phyloP scores from a whole-genome alignment of 2,329 filamentous ascomycete genomes.

The Sporothrix luriei region DNA sequence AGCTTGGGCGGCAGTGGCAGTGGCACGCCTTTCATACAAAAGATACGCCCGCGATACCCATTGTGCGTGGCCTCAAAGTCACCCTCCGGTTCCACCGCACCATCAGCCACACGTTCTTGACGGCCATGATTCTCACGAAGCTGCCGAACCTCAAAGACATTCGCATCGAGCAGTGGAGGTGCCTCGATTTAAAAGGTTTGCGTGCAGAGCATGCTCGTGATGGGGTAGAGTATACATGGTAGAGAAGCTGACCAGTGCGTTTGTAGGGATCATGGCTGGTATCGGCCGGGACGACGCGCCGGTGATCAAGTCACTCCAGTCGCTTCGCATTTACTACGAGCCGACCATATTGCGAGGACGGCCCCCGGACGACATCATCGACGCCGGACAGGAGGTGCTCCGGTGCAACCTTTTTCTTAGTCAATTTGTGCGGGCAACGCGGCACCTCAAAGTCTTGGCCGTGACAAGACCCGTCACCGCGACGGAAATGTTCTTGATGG shows the following conservation, averaged over 20 bases:
- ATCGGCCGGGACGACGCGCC: neutral
- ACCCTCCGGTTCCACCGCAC: constrained; percentile 1
- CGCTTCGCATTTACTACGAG: neutral
- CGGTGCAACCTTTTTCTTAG: neutral
- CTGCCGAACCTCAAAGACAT: neutral
- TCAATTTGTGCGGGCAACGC: neutral
- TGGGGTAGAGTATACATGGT: neutral
- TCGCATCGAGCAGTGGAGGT: constrained; percentile 6
- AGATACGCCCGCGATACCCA: neutral
- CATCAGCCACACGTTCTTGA: constrained; percentile 1
- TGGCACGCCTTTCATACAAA: neutral
- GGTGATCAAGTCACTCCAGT: neutral
- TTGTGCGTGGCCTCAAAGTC: neutral
- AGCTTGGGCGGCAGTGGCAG: neutral
- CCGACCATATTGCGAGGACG: neutral
- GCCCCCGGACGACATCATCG: neutral
- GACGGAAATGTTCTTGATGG: neutral
- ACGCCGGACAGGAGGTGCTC: neutral
- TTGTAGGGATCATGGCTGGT: neutral
- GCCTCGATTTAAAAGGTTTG: constrained; percentile 7
- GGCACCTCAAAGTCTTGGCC: neutral
- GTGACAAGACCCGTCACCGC: neutral
- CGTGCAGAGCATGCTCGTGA: too few species aligned
- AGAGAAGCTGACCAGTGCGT: neutral
- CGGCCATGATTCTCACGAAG: neutral